phyloP scores from a whole-genome alignment of 257 asterid species.

The Penstemon davidsonii region DNA sequence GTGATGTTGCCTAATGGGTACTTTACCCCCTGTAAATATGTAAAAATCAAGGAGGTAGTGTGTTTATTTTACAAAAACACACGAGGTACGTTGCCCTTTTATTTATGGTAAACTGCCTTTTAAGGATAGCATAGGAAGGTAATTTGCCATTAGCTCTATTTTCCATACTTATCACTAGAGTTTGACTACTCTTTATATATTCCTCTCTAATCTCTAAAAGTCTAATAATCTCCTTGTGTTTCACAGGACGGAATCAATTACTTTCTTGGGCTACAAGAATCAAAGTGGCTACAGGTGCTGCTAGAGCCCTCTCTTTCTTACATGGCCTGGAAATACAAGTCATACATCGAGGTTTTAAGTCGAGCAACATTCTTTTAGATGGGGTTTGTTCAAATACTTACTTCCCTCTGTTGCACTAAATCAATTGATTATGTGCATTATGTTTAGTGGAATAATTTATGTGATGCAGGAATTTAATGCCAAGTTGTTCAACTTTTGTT shows the following conservation, averaged over 20 bases:
- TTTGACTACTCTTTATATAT: no score
- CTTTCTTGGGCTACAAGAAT: constrained; percentile 58
- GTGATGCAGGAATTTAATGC: constrained; percentile 53
- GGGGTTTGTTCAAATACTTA: constrained; percentile 27
- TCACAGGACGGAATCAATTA: constrained; percentile 41
- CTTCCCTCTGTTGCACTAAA: neutral
- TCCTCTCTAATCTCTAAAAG: no score
- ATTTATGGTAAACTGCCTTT: no score
- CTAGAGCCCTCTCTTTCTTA: constrained; percentile 57
- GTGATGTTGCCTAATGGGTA: no score
- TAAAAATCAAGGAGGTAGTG: no score
- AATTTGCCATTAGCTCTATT: no score
- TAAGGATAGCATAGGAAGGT: no score
- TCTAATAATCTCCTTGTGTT: constrained; percentile 7
- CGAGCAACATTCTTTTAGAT: constrained; percentile 50
- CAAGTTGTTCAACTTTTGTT: constrained; percentile 49
- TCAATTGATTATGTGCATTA: neutral
- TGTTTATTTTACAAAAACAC: no score
- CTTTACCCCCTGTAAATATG: no score
- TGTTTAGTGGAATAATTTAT: neutral
- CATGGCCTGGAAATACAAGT: constrained; percentile 49
- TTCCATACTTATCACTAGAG: no score
- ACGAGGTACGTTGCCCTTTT: no score
- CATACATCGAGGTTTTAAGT: constrained; percentile 45
- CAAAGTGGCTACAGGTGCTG: constrained; percentile 58